phyloP scores from a whole-genome alignment of 257 asterid genomes.

The Rhazya stricta region DNA sequence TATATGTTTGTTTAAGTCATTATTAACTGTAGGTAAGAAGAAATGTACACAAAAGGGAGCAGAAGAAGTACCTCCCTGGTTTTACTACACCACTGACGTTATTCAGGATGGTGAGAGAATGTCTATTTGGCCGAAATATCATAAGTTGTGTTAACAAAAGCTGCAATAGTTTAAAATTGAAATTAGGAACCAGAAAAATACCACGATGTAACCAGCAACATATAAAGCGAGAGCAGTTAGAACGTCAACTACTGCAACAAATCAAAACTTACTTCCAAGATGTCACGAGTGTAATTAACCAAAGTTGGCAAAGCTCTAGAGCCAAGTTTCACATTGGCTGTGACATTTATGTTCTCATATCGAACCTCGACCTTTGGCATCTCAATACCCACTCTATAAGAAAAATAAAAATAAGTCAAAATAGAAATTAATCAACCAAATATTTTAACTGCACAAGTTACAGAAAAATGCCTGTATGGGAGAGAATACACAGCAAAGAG shows the following conservation, averaged over 20 bases:
- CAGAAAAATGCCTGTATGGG: not conserved
- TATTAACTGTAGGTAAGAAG: not conserved
- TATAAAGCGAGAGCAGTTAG: not conserved
- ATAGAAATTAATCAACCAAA: not conserved
- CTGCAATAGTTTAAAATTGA: conserved; percentile 36
- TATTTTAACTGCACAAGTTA: not conserved
- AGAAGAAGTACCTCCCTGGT: conserved; percentile 64
- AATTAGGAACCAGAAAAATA: not conserved
- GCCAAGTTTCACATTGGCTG: conserved; percentile 67
- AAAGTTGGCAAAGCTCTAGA: conserved; percentile 85
- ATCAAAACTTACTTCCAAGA: conserved; percentile 45
- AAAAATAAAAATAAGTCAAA: not conserved
- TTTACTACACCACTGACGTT: conserved; percentile 61
- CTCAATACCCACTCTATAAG: conserved; percentile 58
- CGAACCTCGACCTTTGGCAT: conserved; percentile 80
- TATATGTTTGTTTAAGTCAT: not conserved
- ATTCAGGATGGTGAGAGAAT: conserved; percentile 58
- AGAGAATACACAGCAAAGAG: not conserved
- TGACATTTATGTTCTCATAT: conserved; percentile 51
- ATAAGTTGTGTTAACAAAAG: conserved; percentile 41
- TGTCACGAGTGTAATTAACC: conserved; percentile 58
- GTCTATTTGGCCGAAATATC: conserved; percentile 48
- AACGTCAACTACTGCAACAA: not conserved
- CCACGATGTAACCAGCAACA: not conserved
- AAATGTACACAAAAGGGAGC: not conserved